These are phyloP conservation scores for Thermothielavioides terrestris DNA, from an alignment of 495 filamentous ascomycete genomes.

Conservation along the genomic window DNA sequence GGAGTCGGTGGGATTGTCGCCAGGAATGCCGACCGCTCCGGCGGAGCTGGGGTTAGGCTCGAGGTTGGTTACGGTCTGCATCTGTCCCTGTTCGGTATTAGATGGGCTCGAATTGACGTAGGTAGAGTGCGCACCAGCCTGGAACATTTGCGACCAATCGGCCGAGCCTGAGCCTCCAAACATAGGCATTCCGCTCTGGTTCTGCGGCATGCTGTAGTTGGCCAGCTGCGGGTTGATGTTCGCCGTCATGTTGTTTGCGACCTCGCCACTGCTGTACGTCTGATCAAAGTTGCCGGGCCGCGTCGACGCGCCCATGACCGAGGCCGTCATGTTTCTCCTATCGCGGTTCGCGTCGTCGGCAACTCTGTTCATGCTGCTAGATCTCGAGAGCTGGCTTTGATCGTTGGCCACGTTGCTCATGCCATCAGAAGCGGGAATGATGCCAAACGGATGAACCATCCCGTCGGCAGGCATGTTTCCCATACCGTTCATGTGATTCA, in stretches of 20 bases:
- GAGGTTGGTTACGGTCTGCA: conserved; percentile 45
- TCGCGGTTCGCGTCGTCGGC: conserved; percentile 40
- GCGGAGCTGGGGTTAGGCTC: conserved; percentile 34
- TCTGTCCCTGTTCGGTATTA: conserved; percentile 39
- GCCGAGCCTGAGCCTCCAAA: conserved; percentile 39
- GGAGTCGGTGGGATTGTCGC: conserved; percentile 33
- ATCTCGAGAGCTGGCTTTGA: conserved; percentile 48
- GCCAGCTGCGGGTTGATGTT: conserved; percentile 51
- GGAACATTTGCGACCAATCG: conserved; percentile 68
- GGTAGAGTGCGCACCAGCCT: conserved; percentile 54
- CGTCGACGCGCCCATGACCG: conserved; percentile 30
- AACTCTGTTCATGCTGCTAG: conserved; percentile 49
- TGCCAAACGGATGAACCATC: conserved; percentile 44
- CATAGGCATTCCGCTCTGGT: conserved; percentile 45
- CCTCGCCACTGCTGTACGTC: conserved; percentile 43
- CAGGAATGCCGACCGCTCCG: conserved; percentile 33
- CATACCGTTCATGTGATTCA: conserved; percentile 48
- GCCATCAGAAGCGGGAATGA: conserved; percentile 37
- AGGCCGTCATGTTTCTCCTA: conserved; percentile 44
- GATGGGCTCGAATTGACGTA: conserved; percentile 54
- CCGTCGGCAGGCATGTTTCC: conserved; percentile 41
- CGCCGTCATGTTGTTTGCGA: conserved; percentile 42
- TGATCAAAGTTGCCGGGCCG: conserved; percentile 37
- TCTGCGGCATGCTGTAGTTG: conserved; percentile 45
- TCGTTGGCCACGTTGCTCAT: conserved; percentile 44